phyloP scores from a whole-genome alignment of 192 early-diverging fungal genomes.

The Backusella mclennaniae region DNA sequence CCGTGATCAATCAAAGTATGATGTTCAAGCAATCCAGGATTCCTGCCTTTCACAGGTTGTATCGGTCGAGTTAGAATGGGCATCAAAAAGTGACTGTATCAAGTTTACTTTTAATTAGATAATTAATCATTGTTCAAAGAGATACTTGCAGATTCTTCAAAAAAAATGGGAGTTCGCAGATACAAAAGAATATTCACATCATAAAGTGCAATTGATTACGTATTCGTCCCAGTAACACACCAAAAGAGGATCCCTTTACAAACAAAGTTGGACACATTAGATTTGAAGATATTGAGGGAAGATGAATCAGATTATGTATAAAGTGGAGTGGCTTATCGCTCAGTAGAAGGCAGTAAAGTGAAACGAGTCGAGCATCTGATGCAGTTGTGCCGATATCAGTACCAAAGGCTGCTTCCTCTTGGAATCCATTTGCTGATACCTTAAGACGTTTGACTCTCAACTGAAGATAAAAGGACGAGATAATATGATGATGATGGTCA shows the following conservation, averaged over 20 bases:
- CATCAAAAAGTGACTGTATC: background rate
- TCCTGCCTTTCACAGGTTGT: background rate
- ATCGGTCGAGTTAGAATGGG: background rate
- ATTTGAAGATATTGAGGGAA: background rate
- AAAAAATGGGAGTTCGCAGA: constrained; percentile 5
- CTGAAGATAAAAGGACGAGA: too few relatives aligned
- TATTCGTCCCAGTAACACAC: background rate
- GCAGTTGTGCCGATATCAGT: too few relatives aligned
- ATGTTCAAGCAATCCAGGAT: constrained; percentile 13
- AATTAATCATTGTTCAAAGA: background rate
- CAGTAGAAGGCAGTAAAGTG: constrained; percentile 42
- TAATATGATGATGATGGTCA: constrained; percentile 53
- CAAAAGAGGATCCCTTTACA: background rate
- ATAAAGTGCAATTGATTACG: background rate
- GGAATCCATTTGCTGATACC: too few relatives aligned
- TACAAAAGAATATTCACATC: constrained; percentile 11
- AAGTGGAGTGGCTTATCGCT: constrained; percentile 40
- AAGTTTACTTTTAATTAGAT: background rate
- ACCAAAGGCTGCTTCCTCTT: too few relatives aligned
- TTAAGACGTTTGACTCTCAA: too few relatives aligned
- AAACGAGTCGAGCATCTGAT: constrained; percentile 30
- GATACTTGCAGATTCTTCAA: background rate
- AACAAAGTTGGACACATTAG: background rate
- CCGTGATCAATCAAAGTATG: constrained; percentile 2
- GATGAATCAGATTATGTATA: background rate